Evolutionary conservation across 1,139 yeast genomes (phyloP).

Genomic region (Saccharomycopsis phalli): DNA sequence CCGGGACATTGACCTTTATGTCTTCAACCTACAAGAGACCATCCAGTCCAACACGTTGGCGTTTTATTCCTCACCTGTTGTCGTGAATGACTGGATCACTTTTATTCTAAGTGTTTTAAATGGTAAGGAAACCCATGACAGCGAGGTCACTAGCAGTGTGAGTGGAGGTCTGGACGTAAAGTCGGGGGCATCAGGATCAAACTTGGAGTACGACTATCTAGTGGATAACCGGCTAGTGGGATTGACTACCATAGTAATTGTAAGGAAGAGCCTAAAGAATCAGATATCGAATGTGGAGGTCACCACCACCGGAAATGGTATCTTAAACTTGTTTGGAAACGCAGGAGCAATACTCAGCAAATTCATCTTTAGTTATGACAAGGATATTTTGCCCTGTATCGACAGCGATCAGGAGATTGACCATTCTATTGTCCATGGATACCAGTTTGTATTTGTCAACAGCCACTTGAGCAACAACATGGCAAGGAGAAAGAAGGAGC

Average conservation of each 20-base stretch:
- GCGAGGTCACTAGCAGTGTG: slow-evolving; percentile 11
- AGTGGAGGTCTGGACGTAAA: too few species aligned
- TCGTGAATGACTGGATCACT: slow-evolving; percentile 33
- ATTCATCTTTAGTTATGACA: slow-evolving; percentile 27
- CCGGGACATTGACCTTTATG: slow-evolving; percentile 30
- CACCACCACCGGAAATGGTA: slow-evolving; percentile 44
- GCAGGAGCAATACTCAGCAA: slow-evolving; percentile 44
- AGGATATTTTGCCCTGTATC: slow-evolving; percentile 21
- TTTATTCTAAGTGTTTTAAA: slow-evolving; percentile 26
- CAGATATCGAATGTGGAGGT: slow-evolving; percentile 33
- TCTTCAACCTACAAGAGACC: slow-evolving; percentile 44
- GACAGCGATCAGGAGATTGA: slow-evolving; percentile 24
- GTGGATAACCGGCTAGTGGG: slow-evolving; percentile 41
- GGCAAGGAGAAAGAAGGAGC: slow-evolving; percentile 35
- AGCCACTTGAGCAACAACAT: slow-evolving; percentile 55
- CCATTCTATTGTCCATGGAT: slow-evolving; percentile 28
- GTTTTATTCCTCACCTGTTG: slow-evolving; percentile 34
- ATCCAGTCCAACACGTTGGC: slow-evolving; percentile 39
- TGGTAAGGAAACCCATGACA: slow-evolving; percentile 20
- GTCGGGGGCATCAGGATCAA: too few species aligned
- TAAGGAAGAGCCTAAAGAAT: slow-evolving; percentile 25
- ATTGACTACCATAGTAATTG: slow-evolving; percentile 36
- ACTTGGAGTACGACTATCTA: slow-evolving; percentile 26
- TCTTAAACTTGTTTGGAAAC: slow-evolving; percentile 49
- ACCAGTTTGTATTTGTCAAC: slow-evolving; percentile 44